Percentiles rank a stretch among this genome's conserved stretches.
Conservation (phyloP, 1,284 basidiomycete genomes). For the Apiotrichum laibachii region DNA sequence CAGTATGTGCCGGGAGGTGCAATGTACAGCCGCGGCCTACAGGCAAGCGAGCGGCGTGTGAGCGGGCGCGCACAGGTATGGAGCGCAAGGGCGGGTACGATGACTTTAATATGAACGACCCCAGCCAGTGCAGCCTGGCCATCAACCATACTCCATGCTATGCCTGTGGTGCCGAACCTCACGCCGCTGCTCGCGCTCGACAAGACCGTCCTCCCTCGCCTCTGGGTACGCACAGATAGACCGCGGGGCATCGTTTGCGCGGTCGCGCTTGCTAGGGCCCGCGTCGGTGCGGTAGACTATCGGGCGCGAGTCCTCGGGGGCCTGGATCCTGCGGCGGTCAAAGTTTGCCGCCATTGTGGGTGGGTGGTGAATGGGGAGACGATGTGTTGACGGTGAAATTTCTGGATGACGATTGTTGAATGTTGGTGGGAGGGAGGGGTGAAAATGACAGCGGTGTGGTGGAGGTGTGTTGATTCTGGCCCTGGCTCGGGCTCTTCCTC, state of each 20-base stretch:
- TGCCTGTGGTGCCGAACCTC: not conserved
- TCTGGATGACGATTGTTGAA: not conserved
- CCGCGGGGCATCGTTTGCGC: slow-evolving; percentile 65
- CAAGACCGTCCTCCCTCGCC: not conserved
- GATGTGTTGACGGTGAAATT: not conserved
- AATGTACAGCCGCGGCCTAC: not conserved
- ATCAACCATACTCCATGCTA: too few relatives aligned
- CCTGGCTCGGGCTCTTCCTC: too few relatives aligned
- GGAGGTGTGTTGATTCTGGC: not conserved
- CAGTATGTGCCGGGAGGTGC: slow-evolving; percentile 9
- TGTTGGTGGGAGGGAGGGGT: too few relatives aligned
- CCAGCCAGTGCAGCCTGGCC: too few relatives aligned
- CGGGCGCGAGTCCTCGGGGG: slow-evolving; percentile 73
- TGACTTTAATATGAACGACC: too few relatives aligned
- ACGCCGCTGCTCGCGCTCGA: not conserved
- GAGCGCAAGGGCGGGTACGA: too few relatives aligned
- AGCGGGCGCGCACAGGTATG: not conserved
- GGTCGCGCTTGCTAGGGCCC: slow-evolving; percentile 50
- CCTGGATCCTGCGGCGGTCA: slow-evolving; percentile 82
- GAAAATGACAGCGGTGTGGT: not conserved
- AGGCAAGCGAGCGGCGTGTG: not conserved
- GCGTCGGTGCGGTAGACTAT: slow-evolving; percentile 57
- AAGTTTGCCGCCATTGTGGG: slow-evolving; percentile 52
- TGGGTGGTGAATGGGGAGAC: not conserved
- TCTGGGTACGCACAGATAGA: slow-evolving; percentile 67